Evolutionary conservation across 2,329 filamentous ascomycete genomes (phyloP), one percentile per base, ranked within the genome.

Genomic region (Diaporthe australafricana): DNA sequence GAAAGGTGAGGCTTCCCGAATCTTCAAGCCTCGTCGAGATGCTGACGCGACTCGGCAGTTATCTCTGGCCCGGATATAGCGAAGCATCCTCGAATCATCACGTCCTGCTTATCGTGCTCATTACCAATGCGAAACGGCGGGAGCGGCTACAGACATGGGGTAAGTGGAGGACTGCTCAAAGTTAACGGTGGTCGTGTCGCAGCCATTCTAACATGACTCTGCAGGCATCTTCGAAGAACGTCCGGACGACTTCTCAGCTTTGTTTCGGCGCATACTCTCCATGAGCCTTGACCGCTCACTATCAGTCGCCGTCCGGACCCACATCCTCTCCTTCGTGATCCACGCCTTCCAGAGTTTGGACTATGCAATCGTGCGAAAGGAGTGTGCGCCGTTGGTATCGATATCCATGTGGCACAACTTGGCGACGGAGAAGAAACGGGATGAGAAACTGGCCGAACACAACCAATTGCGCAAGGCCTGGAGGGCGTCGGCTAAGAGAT

Each of bases 361-460:
- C 80, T 95, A 91, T 79, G 89, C 90, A 47, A 89, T 97, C 70
- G 93, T 99, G 63, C 92, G 96, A 74, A 98, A 98, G 81, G 96
- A 99, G 85, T 98, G 96, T 82, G 96, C 96, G 8, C 94, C 97
- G 1, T 85, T 99, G 66, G 96, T 99, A 25, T 96, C 95, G 16
- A 98, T 99, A 77, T 92, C 94, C 1, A 94, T 96, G 77, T 99
- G 96, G 96, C 94, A 98, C 78, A 97, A 98, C 79, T 84, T 99
- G 47, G 93, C 94, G 38, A 93, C 89, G 70, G 94, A 97, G 42
- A 87, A 88, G 72, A 89, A 91, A 74, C 90, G 94, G 75, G 94
- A 97, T 69, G 85, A 85, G 42, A 89, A 91, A 70, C 87, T 99
- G 38, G 91, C 94, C 53, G 91, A 93, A 76, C 89, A 89, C 57